A percentile compares a stretch with the other conserved stretches of the same genome.
Evolutionary conservation across 179 eudicot genomes (phyloP).

Genomic region (Silene noctiflora): DNA sequence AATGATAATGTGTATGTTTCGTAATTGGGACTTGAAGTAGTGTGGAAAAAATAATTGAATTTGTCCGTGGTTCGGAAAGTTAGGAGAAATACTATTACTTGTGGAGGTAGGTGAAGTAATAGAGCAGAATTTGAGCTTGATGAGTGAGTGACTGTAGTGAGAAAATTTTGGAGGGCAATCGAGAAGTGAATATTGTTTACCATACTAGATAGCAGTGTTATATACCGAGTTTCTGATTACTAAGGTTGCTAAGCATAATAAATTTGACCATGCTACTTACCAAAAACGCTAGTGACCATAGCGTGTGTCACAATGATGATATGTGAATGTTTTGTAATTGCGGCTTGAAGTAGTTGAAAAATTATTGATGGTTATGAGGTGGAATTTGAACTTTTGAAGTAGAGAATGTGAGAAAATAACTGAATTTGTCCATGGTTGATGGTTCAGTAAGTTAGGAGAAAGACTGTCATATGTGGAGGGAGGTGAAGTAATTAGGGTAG

Average conservation of each 20-base stretch:
- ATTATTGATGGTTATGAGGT: too few relatives aligned
- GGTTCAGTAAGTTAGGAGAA: neutral
- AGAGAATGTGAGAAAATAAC: too few relatives aligned
- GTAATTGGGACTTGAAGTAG: too few relatives aligned
- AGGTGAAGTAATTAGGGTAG: too few relatives aligned
- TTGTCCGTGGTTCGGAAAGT: neutral
- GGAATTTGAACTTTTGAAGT: too few relatives aligned
- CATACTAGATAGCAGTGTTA: neutral
- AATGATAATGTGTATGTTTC: too few relatives aligned
- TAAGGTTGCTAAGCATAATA: too few relatives aligned
- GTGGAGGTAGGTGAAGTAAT: neutral
- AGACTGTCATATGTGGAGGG: neutral
- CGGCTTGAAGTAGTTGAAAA: too few relatives aligned
- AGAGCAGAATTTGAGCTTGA: neutral
- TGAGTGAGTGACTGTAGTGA: neutral
- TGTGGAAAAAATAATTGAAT: neutral
- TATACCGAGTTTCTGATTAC: neutral
- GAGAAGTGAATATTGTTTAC: neutral
- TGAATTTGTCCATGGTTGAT: neutral
- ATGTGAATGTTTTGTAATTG: too few relatives aligned
- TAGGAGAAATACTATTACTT: neutral
- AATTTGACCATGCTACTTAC: too few relatives aligned
- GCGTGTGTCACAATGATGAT: too few relatives aligned
- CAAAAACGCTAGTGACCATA: too few relatives aligned
- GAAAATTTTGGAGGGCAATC: conserved; percentile 4